Conservation (phyloP, 2,329 filamentous ascomycete genomes). For the Microcera coccophila region DNA sequence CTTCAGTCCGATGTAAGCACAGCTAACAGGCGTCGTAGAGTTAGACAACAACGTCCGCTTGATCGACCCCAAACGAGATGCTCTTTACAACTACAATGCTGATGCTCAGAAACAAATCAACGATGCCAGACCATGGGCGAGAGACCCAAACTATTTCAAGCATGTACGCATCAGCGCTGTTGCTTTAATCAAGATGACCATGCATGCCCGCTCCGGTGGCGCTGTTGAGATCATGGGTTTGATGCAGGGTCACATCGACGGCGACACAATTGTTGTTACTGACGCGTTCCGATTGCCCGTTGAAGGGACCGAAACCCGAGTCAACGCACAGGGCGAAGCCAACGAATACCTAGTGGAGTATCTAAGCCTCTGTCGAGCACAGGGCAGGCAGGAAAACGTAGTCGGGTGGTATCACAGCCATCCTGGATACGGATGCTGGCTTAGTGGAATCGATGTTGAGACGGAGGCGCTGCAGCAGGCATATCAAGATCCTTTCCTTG, state of each 20-base stretch:
- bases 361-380: constrained; percentile 69
- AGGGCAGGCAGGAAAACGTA: constrained; percentile 78
- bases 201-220: constrained; percentile 95
- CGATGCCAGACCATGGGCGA: constrained; percentile 67
- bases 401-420: constrained; percentile 99
- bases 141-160: constrained; percentile 84
- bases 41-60: constrained; percentile 81
- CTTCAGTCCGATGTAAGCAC: neutral
- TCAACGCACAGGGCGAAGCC: constrained; percentile 92
- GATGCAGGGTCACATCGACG: constrained; percentile 91
- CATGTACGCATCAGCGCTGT: constrained; percentile 89
- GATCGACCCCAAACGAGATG: constrained; percentile 81
- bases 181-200: constrained; percentile 96
- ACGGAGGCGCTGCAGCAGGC: constrained; percentile 84
- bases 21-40: constrained; percentile 51
- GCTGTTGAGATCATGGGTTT: constrained; percentile 93
- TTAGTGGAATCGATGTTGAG: constrained; percentile 89
- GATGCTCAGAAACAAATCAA: constrained; percentile 64
- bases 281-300: constrained; percentile 92
- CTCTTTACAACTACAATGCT: constrained; percentile 79
- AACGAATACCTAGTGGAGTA: constrained; percentile 97
- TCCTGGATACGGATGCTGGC: constrained; percentile 96
- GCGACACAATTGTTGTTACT: constrained; percentile 83
- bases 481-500: constrained; percentile 86
- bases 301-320: constrained; percentile 95